phyloP scores from a whole-genome alignment of 2,329 filamentous ascomycete species.

The Neoascochyta sp. region DNA sequence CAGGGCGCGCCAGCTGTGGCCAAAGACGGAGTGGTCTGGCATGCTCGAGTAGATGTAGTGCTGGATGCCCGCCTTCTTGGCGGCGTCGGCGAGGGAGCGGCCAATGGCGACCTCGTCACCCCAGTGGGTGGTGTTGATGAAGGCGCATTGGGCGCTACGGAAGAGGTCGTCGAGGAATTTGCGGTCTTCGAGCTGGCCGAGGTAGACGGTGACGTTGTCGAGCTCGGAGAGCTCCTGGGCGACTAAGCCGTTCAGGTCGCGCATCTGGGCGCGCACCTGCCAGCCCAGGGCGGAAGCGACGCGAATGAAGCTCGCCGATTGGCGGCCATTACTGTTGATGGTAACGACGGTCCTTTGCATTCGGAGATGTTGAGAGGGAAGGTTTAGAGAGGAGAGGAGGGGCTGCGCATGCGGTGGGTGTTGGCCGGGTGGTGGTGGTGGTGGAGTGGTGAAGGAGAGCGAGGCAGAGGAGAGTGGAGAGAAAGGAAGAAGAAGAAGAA shows the following conservation, averaged over 20 bases:
- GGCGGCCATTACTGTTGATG: slow-evolving; percentile 92
- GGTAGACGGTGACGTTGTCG: slow-evolving; percentile 72
- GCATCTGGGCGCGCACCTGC: slow-evolving; percentile 85
- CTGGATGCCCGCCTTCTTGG: slow-evolving; percentile 76
- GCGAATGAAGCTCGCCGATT: slow-evolving; percentile 91
- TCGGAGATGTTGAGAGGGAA: slow-evolving; percentile 15
- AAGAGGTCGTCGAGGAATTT: slow-evolving; percentile 77
- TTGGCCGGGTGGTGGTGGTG: slow-evolving; percentile 11
- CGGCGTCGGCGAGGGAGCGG: slow-evolving; percentile 81
- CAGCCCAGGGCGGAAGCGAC: slow-evolving; percentile 93
- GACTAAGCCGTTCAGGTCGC: slow-evolving; percentile 81
- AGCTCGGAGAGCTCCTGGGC: slow-evolving; percentile 79
- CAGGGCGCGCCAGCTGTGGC: slow-evolving; percentile 71
- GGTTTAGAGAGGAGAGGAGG: slow-evolving; percentile 4
- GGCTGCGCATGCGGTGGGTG: too few species aligned
- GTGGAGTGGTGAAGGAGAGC: too few species aligned
- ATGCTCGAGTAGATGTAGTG: slow-evolving; percentile 97
- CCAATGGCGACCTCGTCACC: slow-evolving; percentile 91
- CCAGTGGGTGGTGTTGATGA: slow-evolving; percentile 97
- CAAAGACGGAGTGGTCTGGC: slow-evolving; percentile 86
- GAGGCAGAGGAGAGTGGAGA: too few species aligned
- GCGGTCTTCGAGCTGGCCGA: slow-evolving; percentile 67
- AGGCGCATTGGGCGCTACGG: slow-evolving; percentile 78
- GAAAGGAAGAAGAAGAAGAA: too few species aligned
- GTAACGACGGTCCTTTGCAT: slow-evolving; percentile 70